Percentiles rank a stretch among this genome's conserved stretches.
These are phyloP conservation scores for Solanum dulcamara DNA, from an alignment of 257 asterid species.

Conservation along the genomic window DNA sequence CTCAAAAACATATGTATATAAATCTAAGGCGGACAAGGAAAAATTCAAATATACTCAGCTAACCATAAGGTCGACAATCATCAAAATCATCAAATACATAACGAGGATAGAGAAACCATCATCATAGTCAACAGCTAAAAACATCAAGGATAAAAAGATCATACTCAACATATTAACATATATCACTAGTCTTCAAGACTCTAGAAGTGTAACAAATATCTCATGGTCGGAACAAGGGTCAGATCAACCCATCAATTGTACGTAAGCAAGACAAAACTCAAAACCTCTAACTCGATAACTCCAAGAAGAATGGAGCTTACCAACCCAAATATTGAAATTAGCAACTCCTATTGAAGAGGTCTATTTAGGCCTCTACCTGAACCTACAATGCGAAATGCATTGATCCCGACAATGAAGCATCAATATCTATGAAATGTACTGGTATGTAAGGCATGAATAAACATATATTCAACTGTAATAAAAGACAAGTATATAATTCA, in stretches of 20 bases:
- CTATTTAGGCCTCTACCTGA: background rate
- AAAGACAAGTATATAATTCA: background rate
- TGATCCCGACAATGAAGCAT: too few species aligned
- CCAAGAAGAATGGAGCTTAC: background rate
- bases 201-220: background rate
- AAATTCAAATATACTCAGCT: background rate
- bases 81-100: background rate
- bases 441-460: background rate
- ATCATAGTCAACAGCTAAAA: background rate
- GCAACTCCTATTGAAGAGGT: background rate
- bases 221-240: background rate
- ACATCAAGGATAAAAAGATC: background rate
- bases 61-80: background rate
- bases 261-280: too few species aligned
- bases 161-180: background rate
- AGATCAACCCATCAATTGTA: background rate
- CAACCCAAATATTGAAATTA: background rate
- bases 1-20: background rate
- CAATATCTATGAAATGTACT: background rate
- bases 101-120: background rate
- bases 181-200: background rate
- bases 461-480: too few species aligned
- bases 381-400: background rate
- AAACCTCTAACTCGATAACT: background rate
- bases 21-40: background rate